phyloP scores from a whole-genome alignment of 2,329 filamentous ascomycete genomes.

The Anisogramma anomala region DNA sequence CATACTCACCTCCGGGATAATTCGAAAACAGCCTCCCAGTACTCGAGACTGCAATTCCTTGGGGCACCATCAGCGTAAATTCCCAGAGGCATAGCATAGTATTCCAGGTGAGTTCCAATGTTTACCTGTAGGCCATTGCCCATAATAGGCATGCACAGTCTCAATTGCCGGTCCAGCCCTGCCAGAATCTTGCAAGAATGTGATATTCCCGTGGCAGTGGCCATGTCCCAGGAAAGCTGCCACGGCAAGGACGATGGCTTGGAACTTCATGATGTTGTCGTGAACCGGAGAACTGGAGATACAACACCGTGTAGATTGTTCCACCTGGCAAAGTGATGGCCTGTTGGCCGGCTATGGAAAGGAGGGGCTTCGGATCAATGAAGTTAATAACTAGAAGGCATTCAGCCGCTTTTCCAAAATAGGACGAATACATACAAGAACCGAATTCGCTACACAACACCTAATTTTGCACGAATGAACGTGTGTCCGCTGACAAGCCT shows the following conservation, averaged over 20 bases:
- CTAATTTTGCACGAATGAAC: no score
- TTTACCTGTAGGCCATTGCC: constrained; percentile 34
- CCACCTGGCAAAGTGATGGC: no score
- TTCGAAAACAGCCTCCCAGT: constrained; percentile 40
- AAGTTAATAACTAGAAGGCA: no score
- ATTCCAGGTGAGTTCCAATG: not conserved
- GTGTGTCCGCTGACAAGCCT: no score
- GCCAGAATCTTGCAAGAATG: constrained; percentile 1
- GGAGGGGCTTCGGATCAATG: no score
- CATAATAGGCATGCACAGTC: constrained; percentile 37
- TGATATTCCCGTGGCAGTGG: not conserved
- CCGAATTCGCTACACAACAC: no score
- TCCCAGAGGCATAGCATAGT: not conserved
- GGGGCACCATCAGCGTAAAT: not conserved
- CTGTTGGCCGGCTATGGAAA: no score
- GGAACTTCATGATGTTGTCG: not conserved
- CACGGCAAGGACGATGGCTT: not conserved
- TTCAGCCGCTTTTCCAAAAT: no score
- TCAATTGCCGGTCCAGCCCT: constrained; percentile 32
- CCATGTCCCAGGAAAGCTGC: not conserved
- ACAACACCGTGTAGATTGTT: no score
- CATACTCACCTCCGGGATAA: constrained; percentile 27
- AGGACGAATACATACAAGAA: no score
- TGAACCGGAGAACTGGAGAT: no score
- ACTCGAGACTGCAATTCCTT: constrained; percentile 37